Evolutionary conservation across 129 eudicot species (phyloP).

Genomic region (sunflower (Helianthus annuus)): HanXRQr2.0-SUNRISE NC_035437.2:153343178-153343677

Average conservation of each 20-base stretch:
- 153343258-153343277: background rate
- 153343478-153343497: conserved; percentile 2
- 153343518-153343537: background rate
- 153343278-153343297: background rate
- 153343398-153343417: background rate
- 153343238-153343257: background rate
- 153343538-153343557: too few species aligned
- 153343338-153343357: background rate
- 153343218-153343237: background rate
- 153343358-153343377: background rate
- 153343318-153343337: background rate
- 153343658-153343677: too few species aligned
- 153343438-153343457: too few species aligned
- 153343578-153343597: too few species aligned
- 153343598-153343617: too few species aligned
- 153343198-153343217: background rate
- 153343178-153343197: background rate
- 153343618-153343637: too few species aligned
- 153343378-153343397: background rate
- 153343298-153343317: background rate
- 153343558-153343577: too few species aligned
- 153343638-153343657: too few species aligned
- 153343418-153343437: background rate
- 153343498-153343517: background rate
- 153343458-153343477: background rate